Percentiles rank a stretch among this genome's conserved stretches.
These are phyloP conservation scores for Rhodotorula graminis DNA, from an alignment of 768 basidiomycete genomes.

Conservation along the genomic window DNA sequence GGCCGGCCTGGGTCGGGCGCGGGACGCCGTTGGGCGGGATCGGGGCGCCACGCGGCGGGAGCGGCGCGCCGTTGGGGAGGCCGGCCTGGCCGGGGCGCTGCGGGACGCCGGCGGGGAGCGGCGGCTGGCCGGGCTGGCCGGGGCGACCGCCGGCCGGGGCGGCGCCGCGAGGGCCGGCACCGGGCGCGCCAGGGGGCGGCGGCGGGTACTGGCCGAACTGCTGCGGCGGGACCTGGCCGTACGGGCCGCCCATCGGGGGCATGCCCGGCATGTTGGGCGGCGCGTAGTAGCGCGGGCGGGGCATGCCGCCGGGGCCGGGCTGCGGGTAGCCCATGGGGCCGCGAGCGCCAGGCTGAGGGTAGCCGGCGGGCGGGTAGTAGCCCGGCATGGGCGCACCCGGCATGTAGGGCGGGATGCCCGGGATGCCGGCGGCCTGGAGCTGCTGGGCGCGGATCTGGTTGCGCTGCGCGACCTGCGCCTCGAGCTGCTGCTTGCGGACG, in stretches of 20 bases:
- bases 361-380: conserved; percentile 74
- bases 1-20: conserved; percentile 47
- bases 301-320: conserved; percentile 72
- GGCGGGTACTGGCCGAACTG: conserved; percentile 54
- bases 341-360: conserved; percentile 74
- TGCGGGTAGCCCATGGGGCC: conserved; percentile 66
- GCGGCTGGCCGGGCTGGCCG: conserved; percentile 41
- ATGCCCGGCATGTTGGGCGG: conserved; percentile 67
- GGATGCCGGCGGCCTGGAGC: conserved; percentile 79
- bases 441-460: conserved; percentile 90
- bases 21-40: conserved; percentile 48
- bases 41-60: conserved; percentile 53
- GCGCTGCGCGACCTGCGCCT: conserved; percentile 97
- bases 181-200: conserved; percentile 47
- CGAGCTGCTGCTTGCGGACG: conserved; percentile 94
- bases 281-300: conserved; percentile 77
- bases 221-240: conserved; percentile 56
- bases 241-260: conserved; percentile 52
- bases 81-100: conserved; percentile 59
- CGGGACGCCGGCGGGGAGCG: conserved; percentile 41
- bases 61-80: conserved; percentile 50
- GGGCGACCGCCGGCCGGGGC: conserved; percentile 40
- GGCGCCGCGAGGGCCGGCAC: conserved; percentile 40
- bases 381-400: conserved; percentile 61
- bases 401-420: conserved; percentile 65